Percentiles rank a stretch among this genome's conserved stretches.
Conservation (phyloP, 2,329 filamentous ascomycete species). For the Emergomyces orientalis region DNA sequence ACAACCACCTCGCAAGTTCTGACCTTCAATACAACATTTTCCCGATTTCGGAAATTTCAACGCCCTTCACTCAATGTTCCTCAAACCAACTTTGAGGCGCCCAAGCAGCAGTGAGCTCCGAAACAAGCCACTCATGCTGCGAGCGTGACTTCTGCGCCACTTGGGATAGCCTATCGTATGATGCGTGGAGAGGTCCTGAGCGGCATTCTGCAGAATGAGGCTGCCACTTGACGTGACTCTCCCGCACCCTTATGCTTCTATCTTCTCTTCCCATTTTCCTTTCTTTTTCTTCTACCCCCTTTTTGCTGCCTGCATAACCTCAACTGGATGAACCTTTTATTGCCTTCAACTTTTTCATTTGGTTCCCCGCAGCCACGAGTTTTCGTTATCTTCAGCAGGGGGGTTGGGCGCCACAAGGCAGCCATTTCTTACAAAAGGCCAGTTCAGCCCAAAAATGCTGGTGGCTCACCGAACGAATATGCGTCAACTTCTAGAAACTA, state of each 20-base stretch:
- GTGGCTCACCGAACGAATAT: not conserved
- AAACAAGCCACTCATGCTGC: not conserved
- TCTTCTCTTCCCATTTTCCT: not conserved
- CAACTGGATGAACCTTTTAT: not conserved
- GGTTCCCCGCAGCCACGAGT: not conserved
- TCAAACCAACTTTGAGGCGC: not conserved
- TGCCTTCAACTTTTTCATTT: not conserved
- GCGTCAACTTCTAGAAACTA: not conserved
- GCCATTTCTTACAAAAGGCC: not conserved
- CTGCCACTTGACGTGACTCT: conserved; percentile 1
- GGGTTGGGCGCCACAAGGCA: not conserved
- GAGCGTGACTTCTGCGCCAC: not conserved
- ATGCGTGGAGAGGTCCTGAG: not conserved
- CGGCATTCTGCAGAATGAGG: conserved; percentile 2
- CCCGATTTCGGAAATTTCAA: not conserved
- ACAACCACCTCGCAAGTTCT: not conserved
- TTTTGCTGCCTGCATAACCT: not conserved
- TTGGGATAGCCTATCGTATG: not conserved
- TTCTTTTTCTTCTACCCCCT: not conserved
- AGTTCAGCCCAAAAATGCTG: not conserved
- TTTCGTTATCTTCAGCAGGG: not conserved
- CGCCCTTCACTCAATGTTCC: not conserved
- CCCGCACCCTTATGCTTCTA: not conserved
- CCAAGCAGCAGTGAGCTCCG: not conserved
- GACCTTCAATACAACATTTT: not conserved